Percentiles rank a stretch among this genome's conserved stretches.
Evolutionary conservation across 2,329 filamentous ascomycete genomes (phyloP).

Genomic region (Penicillium oxalicum): DNA sequence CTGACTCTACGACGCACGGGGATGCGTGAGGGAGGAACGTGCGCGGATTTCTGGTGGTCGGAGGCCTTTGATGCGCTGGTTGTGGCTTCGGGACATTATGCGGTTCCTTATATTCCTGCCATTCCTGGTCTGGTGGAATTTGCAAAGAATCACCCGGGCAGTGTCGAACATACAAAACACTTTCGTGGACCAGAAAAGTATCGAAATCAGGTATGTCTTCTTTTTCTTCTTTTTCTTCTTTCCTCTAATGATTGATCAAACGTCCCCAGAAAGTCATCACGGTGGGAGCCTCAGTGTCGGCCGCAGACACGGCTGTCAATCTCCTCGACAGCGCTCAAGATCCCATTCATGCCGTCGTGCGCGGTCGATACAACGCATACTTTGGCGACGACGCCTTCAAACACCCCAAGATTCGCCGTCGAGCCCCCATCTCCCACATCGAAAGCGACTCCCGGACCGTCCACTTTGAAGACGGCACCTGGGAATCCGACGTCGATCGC

Average conservation of each 20-base stretch:
- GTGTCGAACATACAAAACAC: constrained; percentile 39
- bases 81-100: constrained; percentile 57
- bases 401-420: constrained; percentile 44
- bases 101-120: constrained; percentile 48
- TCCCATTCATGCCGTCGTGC: constrained; percentile 51
- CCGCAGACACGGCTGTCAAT: constrained; percentile 55
- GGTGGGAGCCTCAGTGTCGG: constrained; percentile 60
- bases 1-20: constrained; percentile 45
- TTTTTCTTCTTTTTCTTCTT: neutral
- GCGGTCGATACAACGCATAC: constrained; percentile 49
- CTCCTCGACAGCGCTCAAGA: constrained; percentile 42
- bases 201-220: constrained; percentile 26
- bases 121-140: constrained; percentile 41
- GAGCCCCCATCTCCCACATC: constrained; percentile 25
- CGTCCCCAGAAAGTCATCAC: constrained; percentile 49
- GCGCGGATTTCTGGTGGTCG: constrained; percentile 55
- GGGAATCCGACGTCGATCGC: constrained; percentile 51
- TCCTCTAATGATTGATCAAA: too few relatives aligned
- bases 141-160: constrained; percentile 32
- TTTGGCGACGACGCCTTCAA: constrained; percentile 56
- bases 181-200: constrained; percentile 37
- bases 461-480: constrained; percentile 50
- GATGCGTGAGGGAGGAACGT: constrained; percentile 11
- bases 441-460: constrained; percentile 45
- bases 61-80: constrained; percentile 59